Evolutionary conservation across 306 rosid species (phyloP), one percentile per base, ranked within the genome.

Genomic region (Luffa acutangula): DNA sequence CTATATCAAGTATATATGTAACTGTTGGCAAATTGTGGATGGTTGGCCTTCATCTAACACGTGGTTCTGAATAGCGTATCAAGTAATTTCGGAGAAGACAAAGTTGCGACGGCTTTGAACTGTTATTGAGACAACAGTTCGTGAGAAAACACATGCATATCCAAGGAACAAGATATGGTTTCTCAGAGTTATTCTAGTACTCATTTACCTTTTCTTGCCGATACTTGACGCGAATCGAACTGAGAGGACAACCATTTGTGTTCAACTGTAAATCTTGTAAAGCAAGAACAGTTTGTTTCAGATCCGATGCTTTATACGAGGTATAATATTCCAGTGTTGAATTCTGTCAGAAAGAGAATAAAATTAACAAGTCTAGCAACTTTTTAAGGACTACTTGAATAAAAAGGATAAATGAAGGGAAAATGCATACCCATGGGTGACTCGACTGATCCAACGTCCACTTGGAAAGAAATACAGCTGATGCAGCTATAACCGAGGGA

Each of bases 401-500:
- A 58, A 8, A 37, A 65, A 7, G 71, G 80, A 51, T 46, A 41
- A 21, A 20, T 1, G 77, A 54, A 33, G 48, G 73, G 67, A 75
- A 84, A 69, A 48, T 74, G 81, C 93, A 17, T 84, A 96, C 99
- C 99, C 99, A 96, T 65, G 99, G 99, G 63, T 93, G 91, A 63
- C 62, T 88, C 52, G 91, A 89, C 79, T 88, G 96, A 80, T 96
- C 94, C 54, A 96, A 79, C 21, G 96, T 93, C 99, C 98, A 96
- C 87, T 82, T 85, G 4, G 99, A 93, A 37, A 96, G 97, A 82
- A 96, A 96, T 7, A 93, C 89, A 56, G 94, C 94, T 4, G 99
- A 96, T 78, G 99, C 98, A 81, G 99, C 99, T 46, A 89, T 80
- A 77, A 87, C 78, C 2, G 99, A 96, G 21, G 99, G 98, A 56